phyloP scores from a whole-genome alignment of 257 asterid genomes.

The Cynanchum wilfordii region DNA sequence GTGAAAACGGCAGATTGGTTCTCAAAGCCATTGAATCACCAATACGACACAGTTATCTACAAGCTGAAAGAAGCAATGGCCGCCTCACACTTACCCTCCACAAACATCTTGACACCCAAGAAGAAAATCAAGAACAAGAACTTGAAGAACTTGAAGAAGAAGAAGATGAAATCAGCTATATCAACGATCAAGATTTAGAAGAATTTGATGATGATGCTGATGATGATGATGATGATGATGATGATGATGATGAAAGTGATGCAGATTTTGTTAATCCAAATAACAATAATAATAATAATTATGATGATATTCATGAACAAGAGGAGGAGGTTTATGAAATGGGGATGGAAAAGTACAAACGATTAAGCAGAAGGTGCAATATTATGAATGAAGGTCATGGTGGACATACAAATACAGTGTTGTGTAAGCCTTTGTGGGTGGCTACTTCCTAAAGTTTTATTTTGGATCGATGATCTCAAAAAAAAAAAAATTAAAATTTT shows the following conservation, averaged over 20 bases:
- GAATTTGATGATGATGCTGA: constrained; percentile 8
- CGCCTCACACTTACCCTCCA: constrained; percentile 50
- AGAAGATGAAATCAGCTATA: constrained; percentile 14
- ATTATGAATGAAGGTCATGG: constrained; percentile 20
- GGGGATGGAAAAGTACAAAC: constrained; percentile 44
- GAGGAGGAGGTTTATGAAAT: constrained; percentile 31
- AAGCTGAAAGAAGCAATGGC: constrained; percentile 72
- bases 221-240: constrained; percentile 23
- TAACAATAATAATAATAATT: background rate
- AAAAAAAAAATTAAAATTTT: background rate
- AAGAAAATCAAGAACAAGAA: constrained; percentile 12
- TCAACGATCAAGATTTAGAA: constrained; percentile 15
- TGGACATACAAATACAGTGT: constrained; percentile 37
- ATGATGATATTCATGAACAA: no score
- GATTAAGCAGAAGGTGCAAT: constrained; percentile 55
- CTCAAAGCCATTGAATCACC: constrained; percentile 65
- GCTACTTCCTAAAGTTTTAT: constrained; percentile 36
- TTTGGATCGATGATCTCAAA: constrained; percentile 6
- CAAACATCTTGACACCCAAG: constrained; percentile 15
- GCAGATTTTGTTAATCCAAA: constrained; percentile 15
- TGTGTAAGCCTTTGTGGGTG: constrained; percentile 49
- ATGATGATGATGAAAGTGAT: constrained; percentile 25
- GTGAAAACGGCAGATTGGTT: constrained; percentile 65
- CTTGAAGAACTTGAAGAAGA: constrained; percentile 5
- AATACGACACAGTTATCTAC: constrained; percentile 37